A percentile compares a stretch with the other conserved stretches of the same genome.
These are phyloP conservation scores for Lipomyces orientalis DNA, from an alignment of 805 yeast species.

Conservation along the genomic window DNA sequence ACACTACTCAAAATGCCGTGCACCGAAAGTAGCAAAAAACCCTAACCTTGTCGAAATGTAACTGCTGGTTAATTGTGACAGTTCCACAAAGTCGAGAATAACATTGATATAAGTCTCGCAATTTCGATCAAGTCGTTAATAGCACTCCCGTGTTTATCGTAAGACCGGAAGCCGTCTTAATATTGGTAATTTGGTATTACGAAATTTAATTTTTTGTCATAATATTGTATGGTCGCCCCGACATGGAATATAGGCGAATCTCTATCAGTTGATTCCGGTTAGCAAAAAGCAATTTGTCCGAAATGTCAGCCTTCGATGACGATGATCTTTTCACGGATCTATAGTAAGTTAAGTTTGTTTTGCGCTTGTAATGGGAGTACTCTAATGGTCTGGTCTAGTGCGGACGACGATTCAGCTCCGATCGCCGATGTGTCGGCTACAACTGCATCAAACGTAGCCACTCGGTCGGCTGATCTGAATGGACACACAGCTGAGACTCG, in stretches of 20 bases:
- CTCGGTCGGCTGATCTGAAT: background rate
- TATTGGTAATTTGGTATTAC: no score
- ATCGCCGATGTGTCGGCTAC: background rate
- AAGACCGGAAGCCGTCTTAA: no score
- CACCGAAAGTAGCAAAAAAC: no score
- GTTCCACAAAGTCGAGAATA: no score
- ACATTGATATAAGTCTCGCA: no score
- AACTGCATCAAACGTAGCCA: background rate
- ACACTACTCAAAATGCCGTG: no score
- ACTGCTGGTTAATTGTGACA: no score
- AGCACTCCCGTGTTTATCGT: no score
- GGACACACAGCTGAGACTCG: background rate
- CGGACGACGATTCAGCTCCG: background rate
- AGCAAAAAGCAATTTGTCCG: background rate
- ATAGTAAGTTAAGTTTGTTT: conserved; percentile 35
- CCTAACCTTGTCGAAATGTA: no score
- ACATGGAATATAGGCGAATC: background rate
- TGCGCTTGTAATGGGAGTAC: conserved; percentile 8
- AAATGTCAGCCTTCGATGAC: conserved; percentile 13
- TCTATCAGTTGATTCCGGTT: background rate
- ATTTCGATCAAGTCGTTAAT: no score
- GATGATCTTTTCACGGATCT: conserved; percentile 29
- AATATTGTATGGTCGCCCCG: no score
- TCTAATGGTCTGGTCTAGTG: conserved; percentile 1
- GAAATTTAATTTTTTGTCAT: background rate